Conservation (phyloP, 2,329 filamentous ascomycete genomes). For the Magnaporthiopsis incrustans region DNA sequence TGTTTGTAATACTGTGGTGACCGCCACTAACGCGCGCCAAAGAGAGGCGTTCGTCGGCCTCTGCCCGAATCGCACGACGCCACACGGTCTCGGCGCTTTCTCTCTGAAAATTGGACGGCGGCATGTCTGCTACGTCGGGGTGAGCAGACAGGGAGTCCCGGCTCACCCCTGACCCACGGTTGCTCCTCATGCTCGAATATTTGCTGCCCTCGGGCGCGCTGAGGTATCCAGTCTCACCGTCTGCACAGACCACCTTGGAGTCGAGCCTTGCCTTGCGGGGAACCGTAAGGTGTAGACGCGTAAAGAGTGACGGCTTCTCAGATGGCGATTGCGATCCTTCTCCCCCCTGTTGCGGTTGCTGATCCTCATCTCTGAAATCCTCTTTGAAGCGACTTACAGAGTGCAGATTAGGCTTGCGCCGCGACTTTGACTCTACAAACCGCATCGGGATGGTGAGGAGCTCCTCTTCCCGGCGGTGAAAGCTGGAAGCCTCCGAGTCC, state of each 20-base stretch:
- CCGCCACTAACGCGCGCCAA: constrained; percentile 1
- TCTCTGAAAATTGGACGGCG: constrained; percentile 2
- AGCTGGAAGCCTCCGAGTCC: constrained; percentile 28
- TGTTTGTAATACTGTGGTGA: neutral
- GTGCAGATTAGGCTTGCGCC: constrained; percentile 20
- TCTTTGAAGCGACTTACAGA: constrained; percentile 33
- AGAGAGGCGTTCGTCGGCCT: constrained; percentile 9
- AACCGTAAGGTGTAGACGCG: constrained; percentile 27
- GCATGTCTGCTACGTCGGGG: neutral
- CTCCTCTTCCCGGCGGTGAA: constrained; percentile 29
- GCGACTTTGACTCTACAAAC: constrained; percentile 27
- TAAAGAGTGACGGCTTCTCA: constrained; percentile 24
- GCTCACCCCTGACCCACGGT: neutral
- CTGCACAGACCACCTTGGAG: constrained; percentile 13
- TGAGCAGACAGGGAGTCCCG: neutral
- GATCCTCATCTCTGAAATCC: constrained; percentile 23
- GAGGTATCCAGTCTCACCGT: constrained; percentile 1
- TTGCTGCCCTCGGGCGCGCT: neutral
- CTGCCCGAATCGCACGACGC: constrained; percentile 13
- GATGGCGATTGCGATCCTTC: neutral
- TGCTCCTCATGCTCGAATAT: neutral
- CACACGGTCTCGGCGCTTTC: constrained; percentile 10
- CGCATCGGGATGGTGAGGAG: constrained; percentile 30
- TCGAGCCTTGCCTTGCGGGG: constrained; percentile 22
- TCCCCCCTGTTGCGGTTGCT: constrained; percentile 3